Percentiles rank a stretch among this genome's conserved stretches.
phyloP scores from a whole-genome alignment of 2,329 filamentous ascomycete species.

The Albifimbria verrucaria region DNA sequence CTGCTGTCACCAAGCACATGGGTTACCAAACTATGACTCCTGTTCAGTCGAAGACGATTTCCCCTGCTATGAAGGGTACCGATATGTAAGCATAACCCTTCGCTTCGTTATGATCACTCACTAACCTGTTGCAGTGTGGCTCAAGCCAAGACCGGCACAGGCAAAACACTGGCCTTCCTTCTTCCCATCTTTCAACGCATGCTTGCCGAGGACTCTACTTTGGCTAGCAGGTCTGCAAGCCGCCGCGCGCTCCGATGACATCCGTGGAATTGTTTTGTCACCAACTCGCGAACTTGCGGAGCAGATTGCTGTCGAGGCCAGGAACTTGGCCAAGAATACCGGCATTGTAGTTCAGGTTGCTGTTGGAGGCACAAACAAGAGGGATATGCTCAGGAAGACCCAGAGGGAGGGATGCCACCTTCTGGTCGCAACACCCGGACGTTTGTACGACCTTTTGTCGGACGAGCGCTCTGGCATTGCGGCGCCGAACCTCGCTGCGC shows the following conservation, averaged over 20 bases:
- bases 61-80: conserved; percentile 70
- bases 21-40: conserved; percentile 84
- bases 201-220: conserved; percentile 57
- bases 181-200: conserved; percentile 82
- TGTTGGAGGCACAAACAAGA: conserved; percentile 89
- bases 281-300: conserved; percentile 79
- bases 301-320: conserved; percentile 78
- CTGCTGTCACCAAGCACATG: conserved; percentile 69
- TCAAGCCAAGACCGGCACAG: conserved; percentile 94
- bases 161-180: conserved; percentile 93
- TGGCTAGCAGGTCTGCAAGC: conserved; percentile 45
- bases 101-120: background rate
- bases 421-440: conserved; percentile 85
- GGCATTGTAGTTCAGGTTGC: conserved; percentile 68
- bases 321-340: conserved; percentile 61
- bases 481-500: conserved; percentile 80
- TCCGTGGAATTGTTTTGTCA: conserved; percentile 70
- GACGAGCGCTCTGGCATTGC: conserved; percentile 61
- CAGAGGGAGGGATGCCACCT: conserved; percentile 79
- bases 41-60: conserved; percentile 83
- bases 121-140: conserved; percentile 59
- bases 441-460: conserved; percentile 75
- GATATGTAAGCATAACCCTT: conserved; percentile 66
- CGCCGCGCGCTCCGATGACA: conserved; percentile 48
- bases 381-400: conserved; percentile 62